phyloP scores from a whole-genome alignment of 371 early-diverging fungal genomes.

The Lichtheimia hyalospora region DNA sequence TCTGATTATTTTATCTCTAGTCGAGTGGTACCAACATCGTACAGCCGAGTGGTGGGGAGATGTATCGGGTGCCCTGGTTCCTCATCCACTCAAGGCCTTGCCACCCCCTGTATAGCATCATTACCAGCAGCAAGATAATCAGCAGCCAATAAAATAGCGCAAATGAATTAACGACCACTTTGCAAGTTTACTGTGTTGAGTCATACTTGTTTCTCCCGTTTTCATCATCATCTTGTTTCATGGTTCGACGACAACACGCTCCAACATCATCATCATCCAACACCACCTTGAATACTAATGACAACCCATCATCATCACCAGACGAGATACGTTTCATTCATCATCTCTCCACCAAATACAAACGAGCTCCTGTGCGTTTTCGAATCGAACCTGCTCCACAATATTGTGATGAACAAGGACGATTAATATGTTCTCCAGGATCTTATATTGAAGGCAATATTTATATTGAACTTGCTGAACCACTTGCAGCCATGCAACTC shows the following conservation, averaged over 20 bases:
- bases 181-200: too few relatives aligned
- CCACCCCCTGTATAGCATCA: slow-evolving; percentile 19
- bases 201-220: background rate
- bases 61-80: slow-evolving; percentile 47
- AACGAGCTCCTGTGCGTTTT: slow-evolving; percentile 17
- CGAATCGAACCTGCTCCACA: slow-evolving; percentile 12
- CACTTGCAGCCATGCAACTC: slow-evolving; percentile 35
- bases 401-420: slow-evolving; percentile 7
- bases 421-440: slow-evolving; percentile 29
- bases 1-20: slow-evolving; percentile 18
- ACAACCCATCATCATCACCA: background rate
- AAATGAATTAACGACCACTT: too few relatives aligned
- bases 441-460: slow-evolving; percentile 35
- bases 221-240: background rate
- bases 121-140: background rate
- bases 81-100: slow-evolving; percentile 56
- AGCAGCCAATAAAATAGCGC: slow-evolving; percentile 7
- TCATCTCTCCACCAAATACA: slow-evolving; percentile 4
- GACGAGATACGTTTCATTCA: slow-evolving; percentile 6
- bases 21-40: slow-evolving; percentile 64
- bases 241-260: too few relatives aligned
- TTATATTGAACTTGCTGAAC: slow-evolving; percentile 20
- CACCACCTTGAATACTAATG: too few relatives aligned
- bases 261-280: background rate
- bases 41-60: slow-evolving; percentile 68